phyloP scores from a whole-genome alignment of 495 filamentous ascomycete genomes.

The Podospora pseudoanserina region DNA sequence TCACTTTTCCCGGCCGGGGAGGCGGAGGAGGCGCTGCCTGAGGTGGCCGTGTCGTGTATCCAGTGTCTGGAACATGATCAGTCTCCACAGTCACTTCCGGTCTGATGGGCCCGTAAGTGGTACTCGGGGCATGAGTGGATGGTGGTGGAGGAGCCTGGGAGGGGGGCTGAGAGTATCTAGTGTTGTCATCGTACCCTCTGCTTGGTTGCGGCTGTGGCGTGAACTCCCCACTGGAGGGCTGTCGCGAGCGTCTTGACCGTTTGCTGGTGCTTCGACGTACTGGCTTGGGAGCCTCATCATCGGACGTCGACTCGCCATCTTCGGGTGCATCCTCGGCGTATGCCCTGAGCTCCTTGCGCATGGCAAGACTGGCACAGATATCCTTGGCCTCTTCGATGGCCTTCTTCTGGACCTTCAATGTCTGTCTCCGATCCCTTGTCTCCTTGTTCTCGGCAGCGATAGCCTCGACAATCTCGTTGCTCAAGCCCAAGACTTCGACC shows the following conservation, averaged over 20 bases:
- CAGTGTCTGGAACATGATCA: background rate
- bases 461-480: constrained; percentile 29
- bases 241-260: background rate
- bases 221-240: constrained; percentile 2
- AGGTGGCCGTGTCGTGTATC: constrained; percentile 19
- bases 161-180: background rate
- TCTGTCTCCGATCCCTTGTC: constrained; percentile 32
- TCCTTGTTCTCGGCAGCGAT: constrained; percentile 41
- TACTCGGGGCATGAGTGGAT: background rate
- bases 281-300: background rate
- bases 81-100: constrained; percentile 1
- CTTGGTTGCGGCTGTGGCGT: background rate
- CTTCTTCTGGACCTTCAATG: constrained; percentile 34
- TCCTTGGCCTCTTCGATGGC: constrained; percentile 41
- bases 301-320: constrained; percentile 7
- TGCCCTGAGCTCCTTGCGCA: constrained; percentile 37
- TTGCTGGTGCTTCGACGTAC: constrained; percentile 1
- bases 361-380: constrained; percentile 39
- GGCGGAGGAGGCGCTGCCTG: constrained; percentile 26
- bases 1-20: constrained; percentile 31
- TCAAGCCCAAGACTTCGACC: constrained; percentile 32
- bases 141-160: background rate
- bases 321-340: constrained; percentile 24
- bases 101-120: background rate
- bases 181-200: background rate